phyloP scores from a whole-genome alignment of 2,329 filamentous ascomycete genomes.

The Aspergillus unguis region DNA sequence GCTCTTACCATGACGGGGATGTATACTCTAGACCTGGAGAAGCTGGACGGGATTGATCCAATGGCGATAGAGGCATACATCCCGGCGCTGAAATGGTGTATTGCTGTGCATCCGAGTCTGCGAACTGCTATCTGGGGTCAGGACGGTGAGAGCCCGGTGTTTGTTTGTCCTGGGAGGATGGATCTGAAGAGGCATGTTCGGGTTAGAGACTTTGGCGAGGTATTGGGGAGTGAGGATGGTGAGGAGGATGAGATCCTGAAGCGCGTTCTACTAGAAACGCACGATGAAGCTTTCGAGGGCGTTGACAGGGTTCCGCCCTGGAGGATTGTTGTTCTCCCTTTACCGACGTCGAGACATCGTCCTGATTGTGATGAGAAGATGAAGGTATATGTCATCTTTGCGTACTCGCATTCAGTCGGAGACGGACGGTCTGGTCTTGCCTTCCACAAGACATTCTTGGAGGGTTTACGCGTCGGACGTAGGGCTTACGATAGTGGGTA shows the following conservation, averaged over 20 bases:
- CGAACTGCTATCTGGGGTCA: constrained; percentile 2
- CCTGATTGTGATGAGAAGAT: neutral
- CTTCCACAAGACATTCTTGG: constrained; percentile 42
- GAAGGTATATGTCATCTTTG: constrained; percentile 35
- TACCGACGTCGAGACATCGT: constrained; percentile 8
- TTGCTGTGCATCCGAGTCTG: constrained; percentile 8
- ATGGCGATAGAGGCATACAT: neutral
- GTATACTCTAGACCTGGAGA: neutral
- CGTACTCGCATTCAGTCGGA: constrained; percentile 42
- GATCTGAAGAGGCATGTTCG: constrained; percentile 1
- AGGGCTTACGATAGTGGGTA: neutral
- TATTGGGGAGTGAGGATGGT: neutral
- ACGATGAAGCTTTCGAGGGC: neutral
- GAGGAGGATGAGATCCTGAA: neutral
- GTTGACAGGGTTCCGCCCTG: constrained; percentile 36
- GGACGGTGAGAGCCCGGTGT: constrained; percentile 4
- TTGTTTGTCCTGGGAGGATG: neutral
- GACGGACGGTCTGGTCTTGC: constrained; percentile 42
- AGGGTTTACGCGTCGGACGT: constrained; percentile 3
- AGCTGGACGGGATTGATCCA: neutral
- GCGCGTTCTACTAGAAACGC: neutral
- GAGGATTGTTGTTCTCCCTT: constrained; percentile 36
- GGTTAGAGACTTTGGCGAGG: neutral
- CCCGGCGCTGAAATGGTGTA: constrained; percentile 10
- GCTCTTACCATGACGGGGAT: constrained; percentile 3